These are phyloP conservation scores for Camellia japonica DNA, from an alignment of 148 eudicot species.

Conservation along the genomic window DNA sequence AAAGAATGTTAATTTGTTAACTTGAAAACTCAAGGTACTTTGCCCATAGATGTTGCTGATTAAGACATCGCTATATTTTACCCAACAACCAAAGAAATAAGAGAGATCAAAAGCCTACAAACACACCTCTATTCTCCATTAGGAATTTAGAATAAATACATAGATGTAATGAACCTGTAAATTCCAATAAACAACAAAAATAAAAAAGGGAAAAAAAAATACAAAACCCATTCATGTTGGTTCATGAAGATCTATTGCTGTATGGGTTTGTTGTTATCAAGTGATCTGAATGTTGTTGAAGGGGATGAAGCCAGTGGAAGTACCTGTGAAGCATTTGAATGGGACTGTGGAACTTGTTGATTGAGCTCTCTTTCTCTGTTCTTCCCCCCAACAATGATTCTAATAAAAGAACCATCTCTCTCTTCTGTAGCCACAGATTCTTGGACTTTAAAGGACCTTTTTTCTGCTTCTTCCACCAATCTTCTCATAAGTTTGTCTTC, in stretches of 20 bases:
- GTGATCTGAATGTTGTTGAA: slow-evolving; percentile 25
- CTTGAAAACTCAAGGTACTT: neutral
- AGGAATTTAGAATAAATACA: slow-evolving; percentile 4
- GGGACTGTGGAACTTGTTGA: slow-evolving; percentile 14
- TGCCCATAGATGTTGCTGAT: neutral
- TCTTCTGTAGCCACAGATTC: slow-evolving; percentile 28
- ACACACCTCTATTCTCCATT: slow-evolving; percentile 3
- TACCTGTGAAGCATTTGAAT: slow-evolving; percentile 58
- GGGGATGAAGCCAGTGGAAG: slow-evolving; percentile 69
- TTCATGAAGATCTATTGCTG: slow-evolving; percentile 16
- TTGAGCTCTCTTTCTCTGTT: slow-evolving; percentile 22
- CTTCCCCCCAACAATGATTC: slow-evolving; percentile 31
- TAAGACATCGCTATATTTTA: neutral
- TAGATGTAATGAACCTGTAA: slow-evolving; percentile 10
- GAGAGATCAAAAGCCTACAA: neutral
- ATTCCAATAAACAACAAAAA: neutral
- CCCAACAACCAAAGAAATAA: neutral
- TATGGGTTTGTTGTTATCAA: slow-evolving; percentile 20
- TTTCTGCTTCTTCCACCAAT: slow-evolving; percentile 68
- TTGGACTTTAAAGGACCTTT: slow-evolving; percentile 20
- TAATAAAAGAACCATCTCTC: slow-evolving; percentile 32
- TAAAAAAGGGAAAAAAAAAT: neutral
- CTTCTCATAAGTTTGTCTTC: slow-evolving; percentile 77
- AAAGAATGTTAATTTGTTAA: slow-evolving; percentile 2
- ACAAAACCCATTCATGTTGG: neutral